These are phyloP conservation scores for Capsella bursapastoris DNA, from an alignment of 345 rosid genomes.

Conservation along the genomic window DNA sequence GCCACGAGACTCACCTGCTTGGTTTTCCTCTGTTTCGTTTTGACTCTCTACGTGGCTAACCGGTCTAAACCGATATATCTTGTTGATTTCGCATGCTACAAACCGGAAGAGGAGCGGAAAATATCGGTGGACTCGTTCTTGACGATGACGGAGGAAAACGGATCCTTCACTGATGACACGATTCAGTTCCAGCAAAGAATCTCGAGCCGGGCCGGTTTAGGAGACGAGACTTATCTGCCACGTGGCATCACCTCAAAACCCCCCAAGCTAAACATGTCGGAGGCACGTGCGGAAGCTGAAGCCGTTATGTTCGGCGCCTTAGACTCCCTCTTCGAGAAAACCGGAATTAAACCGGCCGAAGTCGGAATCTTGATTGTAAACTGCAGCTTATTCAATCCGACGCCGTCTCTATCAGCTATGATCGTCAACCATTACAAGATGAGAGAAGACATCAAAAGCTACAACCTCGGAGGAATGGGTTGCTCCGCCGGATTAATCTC, in stretches of 20 bases:
- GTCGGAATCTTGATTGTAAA: slow-evolving; percentile 73
- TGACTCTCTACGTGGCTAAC: slow-evolving; percentile 57
- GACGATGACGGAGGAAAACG: slow-evolving; percentile 59
- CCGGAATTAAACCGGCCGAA: slow-evolving; percentile 61
- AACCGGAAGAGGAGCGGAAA: slow-evolving; percentile 68
- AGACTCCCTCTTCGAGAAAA: slow-evolving; percentile 63
- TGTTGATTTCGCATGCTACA: slow-evolving; percentile 73
- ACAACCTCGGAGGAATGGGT: slow-evolving; percentile 93
- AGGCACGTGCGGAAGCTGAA: slow-evolving; percentile 82
- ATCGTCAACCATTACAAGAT: slow-evolving; percentile 79
- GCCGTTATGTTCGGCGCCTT: slow-evolving; percentile 73
- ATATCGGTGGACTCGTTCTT: slow-evolving; percentile 61
- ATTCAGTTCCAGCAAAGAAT: slow-evolving; percentile 69
- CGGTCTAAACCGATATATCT: slow-evolving; percentile 71
- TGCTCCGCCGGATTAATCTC: slow-evolving; percentile 94
- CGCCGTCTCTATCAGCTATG: slow-evolving; percentile 81
- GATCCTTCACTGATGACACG: slow-evolving; percentile 55
- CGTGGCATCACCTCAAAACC: slow-evolving; percentile 65
- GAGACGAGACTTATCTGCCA: slow-evolving; percentile 77
- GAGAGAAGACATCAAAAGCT: slow-evolving; percentile 68
- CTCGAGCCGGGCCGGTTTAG: slow-evolving; percentile 65
- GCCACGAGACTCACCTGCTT: slow-evolving; percentile 53
- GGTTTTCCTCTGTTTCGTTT: slow-evolving; percentile 48
- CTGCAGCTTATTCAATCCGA: slow-evolving; percentile 83
- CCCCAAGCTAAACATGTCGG: slow-evolving; percentile 67